phyloP scores from a whole-genome alignment of 225 moss, liverwort and hornwort species.

The Lunularia cruciata region DNA sequence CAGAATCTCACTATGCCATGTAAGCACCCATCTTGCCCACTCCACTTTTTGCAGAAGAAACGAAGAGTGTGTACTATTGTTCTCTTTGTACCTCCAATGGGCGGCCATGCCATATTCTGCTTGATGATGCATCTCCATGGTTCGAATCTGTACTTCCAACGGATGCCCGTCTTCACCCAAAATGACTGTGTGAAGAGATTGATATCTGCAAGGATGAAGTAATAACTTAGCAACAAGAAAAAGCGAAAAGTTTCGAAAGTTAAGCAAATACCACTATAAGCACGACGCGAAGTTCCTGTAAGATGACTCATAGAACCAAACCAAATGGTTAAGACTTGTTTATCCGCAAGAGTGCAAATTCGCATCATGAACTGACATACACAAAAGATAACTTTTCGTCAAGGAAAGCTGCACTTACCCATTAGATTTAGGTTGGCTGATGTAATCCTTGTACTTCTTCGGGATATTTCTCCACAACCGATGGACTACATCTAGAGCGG shows the following conservation, averaged over 20 bases:
- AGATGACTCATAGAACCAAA: too few relatives aligned
- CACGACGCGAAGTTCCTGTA: too few relatives aligned
- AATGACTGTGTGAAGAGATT: slow-evolving; percentile 81
- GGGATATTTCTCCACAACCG: slow-evolving; percentile 72
- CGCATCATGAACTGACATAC: too few relatives aligned
- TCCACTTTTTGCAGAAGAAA: slow-evolving; percentile 83
- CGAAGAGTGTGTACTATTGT: slow-evolving; percentile 64
- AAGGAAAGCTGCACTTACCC: slow-evolving; percentile 44
- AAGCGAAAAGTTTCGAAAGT: too few relatives aligned
- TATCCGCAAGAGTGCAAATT: too few relatives aligned
- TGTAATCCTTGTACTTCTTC: slow-evolving; percentile 75
- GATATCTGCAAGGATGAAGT: slow-evolving; percentile 52
- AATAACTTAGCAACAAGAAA: too few relatives aligned
- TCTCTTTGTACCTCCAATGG: slow-evolving; percentile 96
- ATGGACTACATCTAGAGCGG: slow-evolving; percentile 71
- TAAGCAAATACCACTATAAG: too few relatives aligned
- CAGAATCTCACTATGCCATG: slow-evolving; percentile 90
- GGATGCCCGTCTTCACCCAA: slow-evolving; percentile 78
- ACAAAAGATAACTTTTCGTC: too few relatives aligned
- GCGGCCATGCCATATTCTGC: slow-evolving; percentile 95
- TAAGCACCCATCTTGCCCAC: slow-evolving; percentile 97
- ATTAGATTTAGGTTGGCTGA: slow-evolving; percentile 66
- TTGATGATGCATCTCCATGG: slow-evolving; percentile 88
- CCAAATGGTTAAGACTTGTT: too few relatives aligned
- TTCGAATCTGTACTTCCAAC: slow-evolving; percentile 87